These are phyloP conservation scores for Camelina laxa DNA, from an alignment of 345 rosid species.

Conservation along the genomic window DNA sequence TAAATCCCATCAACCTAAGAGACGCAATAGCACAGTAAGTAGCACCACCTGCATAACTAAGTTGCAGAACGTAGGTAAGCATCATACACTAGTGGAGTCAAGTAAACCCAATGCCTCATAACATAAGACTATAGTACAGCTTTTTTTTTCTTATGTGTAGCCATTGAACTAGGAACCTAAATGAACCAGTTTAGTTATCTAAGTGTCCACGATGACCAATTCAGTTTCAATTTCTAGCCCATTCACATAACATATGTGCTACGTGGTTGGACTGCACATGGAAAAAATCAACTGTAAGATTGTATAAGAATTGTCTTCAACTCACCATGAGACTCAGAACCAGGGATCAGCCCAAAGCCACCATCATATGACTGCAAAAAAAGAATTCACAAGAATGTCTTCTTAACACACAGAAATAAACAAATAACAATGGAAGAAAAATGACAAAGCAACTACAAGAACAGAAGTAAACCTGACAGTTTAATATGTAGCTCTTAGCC, in stretches of 20 bases:
- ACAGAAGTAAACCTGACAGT: conserved; percentile 67
- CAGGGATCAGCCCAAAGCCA: conserved; percentile 93
- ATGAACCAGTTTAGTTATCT: conserved; percentile 12
- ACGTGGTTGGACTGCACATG: neutral
- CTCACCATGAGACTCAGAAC: conserved; percentile 98
- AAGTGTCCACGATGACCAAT: neutral
- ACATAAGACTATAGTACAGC: neutral
- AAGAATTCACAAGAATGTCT: conserved; percentile 26
- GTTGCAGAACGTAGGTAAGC: conserved; percentile 48
- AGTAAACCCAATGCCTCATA: neutral
- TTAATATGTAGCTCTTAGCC: conserved; percentile 74
- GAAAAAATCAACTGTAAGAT: neutral
- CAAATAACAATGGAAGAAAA: neutral
- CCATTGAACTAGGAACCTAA: neutral
- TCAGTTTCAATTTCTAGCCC: conserved; percentile 8
- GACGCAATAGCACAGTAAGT: conserved; percentile 94
- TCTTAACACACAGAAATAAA: conserved; percentile 37
- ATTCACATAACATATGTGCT: conserved; percentile 5
- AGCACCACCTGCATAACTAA: conserved; percentile 89
- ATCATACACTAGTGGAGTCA: conserved; percentile 21
- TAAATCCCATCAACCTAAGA: conserved; percentile 80
- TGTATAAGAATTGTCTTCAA: conserved; percentile 35
- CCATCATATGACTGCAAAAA: conserved; percentile 89
- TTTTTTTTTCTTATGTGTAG: neutral
- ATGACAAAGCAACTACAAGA: conserved; percentile 20